A percentile compares a stretch with the other conserved stretches of the same genome.
Evolutionary conservation across 305 asterid species (phyloP).

Genomic region (Ajuga reptans): DNA sequence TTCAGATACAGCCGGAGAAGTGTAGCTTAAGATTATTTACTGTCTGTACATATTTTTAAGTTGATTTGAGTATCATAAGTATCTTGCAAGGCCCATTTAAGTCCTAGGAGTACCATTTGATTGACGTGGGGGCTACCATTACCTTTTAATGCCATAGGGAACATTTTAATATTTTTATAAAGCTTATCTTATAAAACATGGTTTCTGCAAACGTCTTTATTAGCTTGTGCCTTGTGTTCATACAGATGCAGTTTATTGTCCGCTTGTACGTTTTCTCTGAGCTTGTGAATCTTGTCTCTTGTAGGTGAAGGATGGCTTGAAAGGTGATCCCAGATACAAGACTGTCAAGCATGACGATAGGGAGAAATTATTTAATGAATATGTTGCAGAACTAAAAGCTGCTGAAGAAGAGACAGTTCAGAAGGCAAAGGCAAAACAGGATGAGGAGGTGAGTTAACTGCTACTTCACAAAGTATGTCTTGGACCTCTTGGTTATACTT

Average conservation of each 20-base stretch:
- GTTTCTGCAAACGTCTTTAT: background rate
- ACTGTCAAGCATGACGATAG: conserved; percentile 78
- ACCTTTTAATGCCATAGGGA: background rate
- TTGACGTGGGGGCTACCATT: background rate
- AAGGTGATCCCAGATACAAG: conserved; percentile 81
- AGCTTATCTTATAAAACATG: background rate
- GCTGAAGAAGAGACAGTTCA: conserved; percentile 57
- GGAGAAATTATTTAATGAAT: conserved; percentile 71
- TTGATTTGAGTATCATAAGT: background rate
- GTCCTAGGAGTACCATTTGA: background rate
- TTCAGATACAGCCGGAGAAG: background rate
- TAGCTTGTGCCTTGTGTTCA: background rate
- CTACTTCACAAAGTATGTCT: background rate
- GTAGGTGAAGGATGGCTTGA: conserved; percentile 80
- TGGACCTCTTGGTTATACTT: background rate
- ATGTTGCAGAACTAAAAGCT: conserved; percentile 61
- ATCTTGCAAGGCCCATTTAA: background rate
- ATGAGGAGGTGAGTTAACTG: conserved; percentile 60
- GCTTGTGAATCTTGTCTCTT: conserved; percentile 19
- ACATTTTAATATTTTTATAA: background rate
- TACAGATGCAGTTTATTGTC: conserved; percentile 5
- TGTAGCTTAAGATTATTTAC: background rate
- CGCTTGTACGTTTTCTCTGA: background rate
- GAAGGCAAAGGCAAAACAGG: conserved; percentile 52
- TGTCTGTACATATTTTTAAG: no score